These are phyloP conservation scores for Neurospora sp. DNA, from an alignment of 495 filamentous ascomycete species.

Conservation along the genomic window DNA sequence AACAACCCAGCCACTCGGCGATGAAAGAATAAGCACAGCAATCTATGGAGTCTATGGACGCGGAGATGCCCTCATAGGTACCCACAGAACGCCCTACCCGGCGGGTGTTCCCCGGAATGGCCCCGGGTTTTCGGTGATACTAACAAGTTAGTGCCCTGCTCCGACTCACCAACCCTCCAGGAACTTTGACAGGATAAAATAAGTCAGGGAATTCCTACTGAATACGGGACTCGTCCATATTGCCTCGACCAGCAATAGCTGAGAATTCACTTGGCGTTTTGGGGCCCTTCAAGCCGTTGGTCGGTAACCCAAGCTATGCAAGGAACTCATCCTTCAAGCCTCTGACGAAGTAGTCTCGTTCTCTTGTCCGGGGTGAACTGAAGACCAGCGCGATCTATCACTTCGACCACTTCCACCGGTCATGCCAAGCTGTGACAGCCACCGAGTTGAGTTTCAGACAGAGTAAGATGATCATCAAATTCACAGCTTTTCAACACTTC, in stretches of 20 bases:
- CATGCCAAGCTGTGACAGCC: background rate
- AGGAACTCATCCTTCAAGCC: background rate
- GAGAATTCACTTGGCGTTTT: background rate
- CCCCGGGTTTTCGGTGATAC: background rate
- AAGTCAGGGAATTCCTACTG: background rate
- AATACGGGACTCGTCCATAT: background rate
- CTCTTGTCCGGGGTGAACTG: background rate
- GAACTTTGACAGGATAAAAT: background rate
- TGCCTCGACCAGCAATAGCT: background rate
- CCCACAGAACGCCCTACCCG: background rate
- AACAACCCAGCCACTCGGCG: background rate
- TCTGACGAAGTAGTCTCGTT: background rate
- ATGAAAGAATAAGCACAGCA: background rate
- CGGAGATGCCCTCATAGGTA: background rate
- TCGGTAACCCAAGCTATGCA: background rate
- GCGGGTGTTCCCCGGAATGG: background rate
- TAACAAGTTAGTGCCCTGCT: background rate
- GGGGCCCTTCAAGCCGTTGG: background rate
- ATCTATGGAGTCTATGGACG: background rate
- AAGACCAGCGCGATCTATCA: background rate
- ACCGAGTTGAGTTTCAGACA: background rate
- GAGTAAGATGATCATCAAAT: background rate
- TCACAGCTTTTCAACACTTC: background rate
- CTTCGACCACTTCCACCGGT: background rate
- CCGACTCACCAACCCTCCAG: background rate